These are phyloP conservation scores for Vaccinium vitisidaea DNA, from an alignment of 148 eudicot genomes.

Conservation along the genomic window DNA sequence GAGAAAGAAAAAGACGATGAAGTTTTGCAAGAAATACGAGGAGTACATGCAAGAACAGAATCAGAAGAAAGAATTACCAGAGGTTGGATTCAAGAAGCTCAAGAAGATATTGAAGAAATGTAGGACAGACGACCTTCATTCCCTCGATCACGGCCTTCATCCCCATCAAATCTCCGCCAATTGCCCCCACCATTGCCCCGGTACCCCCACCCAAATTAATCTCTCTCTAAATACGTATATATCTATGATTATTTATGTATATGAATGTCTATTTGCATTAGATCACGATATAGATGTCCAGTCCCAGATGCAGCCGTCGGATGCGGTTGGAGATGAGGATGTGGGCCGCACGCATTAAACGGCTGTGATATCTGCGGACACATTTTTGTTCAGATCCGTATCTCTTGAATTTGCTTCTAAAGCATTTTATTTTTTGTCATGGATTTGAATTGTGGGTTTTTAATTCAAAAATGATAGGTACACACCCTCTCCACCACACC, in stretches of 20 bases:
- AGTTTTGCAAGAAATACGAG: constrained; percentile 49
- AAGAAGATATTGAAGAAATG: constrained; percentile 83
- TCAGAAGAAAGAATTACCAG: constrained; percentile 47
- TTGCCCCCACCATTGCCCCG: constrained; percentile 24
- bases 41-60: constrained; percentile 53
- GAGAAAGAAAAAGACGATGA: constrained; percentile 41
- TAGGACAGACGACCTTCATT: constrained; percentile 39
- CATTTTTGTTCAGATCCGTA: not conserved
- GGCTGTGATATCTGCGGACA: not conserved
- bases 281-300: not conserved
- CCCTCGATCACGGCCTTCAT: constrained; percentile 14
- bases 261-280: not conserved
- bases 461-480: not conserved
- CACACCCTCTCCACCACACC: no score
- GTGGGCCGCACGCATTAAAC: not conserved
- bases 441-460: not conserved
- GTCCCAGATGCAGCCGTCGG: not conserved
- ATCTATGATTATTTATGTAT: not conserved
- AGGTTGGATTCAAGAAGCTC: constrained; percentile 77
- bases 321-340: not conserved
- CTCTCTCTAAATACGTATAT: not conserved
- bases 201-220: not conserved
- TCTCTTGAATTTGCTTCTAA: not conserved
- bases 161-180: not conserved
- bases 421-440: not conserved